Evolutionary conservation across 495 filamentous ascomycete genomes (phyloP).

Genomic region (Daldinia vernicosa): DNA sequence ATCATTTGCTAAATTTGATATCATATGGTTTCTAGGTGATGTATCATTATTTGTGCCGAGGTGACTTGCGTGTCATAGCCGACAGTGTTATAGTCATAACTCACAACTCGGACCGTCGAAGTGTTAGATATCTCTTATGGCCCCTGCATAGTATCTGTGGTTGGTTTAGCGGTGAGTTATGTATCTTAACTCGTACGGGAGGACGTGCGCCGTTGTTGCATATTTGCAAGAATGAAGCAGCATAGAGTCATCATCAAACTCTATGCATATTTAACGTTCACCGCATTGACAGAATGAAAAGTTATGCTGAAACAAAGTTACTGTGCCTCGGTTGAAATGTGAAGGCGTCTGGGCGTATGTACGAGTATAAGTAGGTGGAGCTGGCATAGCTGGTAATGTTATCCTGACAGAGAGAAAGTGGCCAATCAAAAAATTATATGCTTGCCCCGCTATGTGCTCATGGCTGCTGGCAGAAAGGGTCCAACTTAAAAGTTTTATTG

Average conservation of each 20-base stretch:
- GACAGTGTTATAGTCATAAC: neutral
- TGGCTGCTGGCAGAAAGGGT: conserved; percentile 11
- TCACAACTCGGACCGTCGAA: neutral
- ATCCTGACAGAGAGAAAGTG: conserved; percentile 1
- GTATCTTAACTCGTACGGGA: neutral
- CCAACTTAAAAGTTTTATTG: conserved; percentile 27
- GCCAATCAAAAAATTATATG: conserved; percentile 23
- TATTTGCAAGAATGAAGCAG: neutral
- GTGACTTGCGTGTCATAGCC: neutral
- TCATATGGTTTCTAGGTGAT: neutral
- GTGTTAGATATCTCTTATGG: neutral
- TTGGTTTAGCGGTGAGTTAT: neutral
- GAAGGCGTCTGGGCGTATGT: too few species aligned
- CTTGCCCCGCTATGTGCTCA: neutral
- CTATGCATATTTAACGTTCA: neutral
- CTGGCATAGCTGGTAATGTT: neutral
- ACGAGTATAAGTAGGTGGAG: neutral
- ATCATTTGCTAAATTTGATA: neutral
- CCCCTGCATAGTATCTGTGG: neutral
- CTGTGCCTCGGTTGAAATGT: neutral
- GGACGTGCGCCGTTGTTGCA: neutral
- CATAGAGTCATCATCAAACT: neutral
- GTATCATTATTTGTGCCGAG: neutral
- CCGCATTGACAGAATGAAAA: neutral
- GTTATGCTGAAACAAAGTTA: neutral